phyloP scores from a whole-genome alignment of 768 basidiomycete species.

The Gelatoporia subvermispora region DNA sequence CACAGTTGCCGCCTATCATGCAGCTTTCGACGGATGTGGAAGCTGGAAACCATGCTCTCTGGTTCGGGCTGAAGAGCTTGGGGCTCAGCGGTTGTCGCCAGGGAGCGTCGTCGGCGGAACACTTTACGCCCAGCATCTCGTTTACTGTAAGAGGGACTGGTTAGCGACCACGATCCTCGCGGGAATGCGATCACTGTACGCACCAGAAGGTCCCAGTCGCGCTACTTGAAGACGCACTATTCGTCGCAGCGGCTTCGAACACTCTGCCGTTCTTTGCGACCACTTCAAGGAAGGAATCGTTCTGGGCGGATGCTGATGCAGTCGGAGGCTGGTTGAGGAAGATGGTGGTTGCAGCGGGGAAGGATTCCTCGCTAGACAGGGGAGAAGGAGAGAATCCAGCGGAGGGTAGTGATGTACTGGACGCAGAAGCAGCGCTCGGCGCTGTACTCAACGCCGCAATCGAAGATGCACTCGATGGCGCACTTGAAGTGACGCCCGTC shows the following conservation, averaged over 20 bases:
- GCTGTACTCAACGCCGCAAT: neutral
- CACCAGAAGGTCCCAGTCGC: neutral
- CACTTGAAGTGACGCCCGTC: neutral
- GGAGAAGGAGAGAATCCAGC: neutral
- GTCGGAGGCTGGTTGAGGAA: conserved; percentile 5
- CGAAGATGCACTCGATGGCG: neutral
- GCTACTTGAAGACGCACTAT: neutral
- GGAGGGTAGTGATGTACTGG: neutral
- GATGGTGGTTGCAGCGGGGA: conserved; percentile 2
- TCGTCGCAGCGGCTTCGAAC: neutral
- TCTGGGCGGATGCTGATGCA: neutral
- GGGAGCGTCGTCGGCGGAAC: neutral
- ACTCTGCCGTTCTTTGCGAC: neutral
- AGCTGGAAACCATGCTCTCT: too few relatives aligned
- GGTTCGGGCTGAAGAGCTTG: too few relatives aligned
- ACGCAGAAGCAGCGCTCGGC: too few relatives aligned
- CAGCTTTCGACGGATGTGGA: conserved; percentile 9
- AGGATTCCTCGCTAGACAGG: neutral
- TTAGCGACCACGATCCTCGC: neutral
- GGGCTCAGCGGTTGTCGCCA: too few relatives aligned
- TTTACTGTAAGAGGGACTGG: neutral
- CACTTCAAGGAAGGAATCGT: neutral
- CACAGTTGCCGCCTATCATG: conserved; percentile 18
- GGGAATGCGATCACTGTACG: neutral
- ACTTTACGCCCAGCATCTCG: neutral